Percentiles rank a stretch among this genome's conserved stretches.
Evolutionary conservation across 202 grass and related monocot genomes (phyloP).

Genomic region (Hordeum pubiflorum): DNA sequence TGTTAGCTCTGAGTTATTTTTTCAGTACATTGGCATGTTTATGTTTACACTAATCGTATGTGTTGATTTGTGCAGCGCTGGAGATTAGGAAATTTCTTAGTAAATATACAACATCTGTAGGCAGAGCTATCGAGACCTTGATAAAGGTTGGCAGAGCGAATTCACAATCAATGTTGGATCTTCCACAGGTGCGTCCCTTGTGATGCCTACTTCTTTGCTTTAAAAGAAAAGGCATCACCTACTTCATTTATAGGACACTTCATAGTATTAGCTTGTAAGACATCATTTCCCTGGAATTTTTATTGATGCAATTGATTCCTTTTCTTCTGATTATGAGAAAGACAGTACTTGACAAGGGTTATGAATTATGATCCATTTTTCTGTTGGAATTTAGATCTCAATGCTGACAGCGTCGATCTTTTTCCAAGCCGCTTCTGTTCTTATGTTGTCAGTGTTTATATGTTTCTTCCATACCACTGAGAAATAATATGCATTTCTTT

Average conservation of each 20-base stretch:
- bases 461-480: background rate
- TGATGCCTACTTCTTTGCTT: background rate
- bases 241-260: slow-evolving; percentile 16
- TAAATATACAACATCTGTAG: slow-evolving; percentile 46
- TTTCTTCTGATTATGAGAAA: slow-evolving; percentile 23
- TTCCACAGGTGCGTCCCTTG: slow-evolving; percentile 71
- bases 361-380: background rate
- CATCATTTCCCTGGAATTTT: slow-evolving; percentile 20
- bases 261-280: background rate
- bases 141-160: slow-evolving; percentile 76
- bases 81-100: slow-evolving; percentile 57
- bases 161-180: slow-evolving; percentile 70
- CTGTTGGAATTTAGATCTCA: slow-evolving; percentile 12
- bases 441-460: background rate
- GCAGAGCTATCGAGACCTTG: slow-evolving; percentile 75
- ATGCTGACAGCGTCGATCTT: background rate
- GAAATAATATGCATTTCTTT: slow-evolving; percentile 25
- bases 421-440: background rate
- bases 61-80: slow-evolving; percentile 44
- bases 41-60: background rate
- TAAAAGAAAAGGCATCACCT: background rate
- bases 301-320: background rate
- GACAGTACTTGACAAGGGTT: background rate
- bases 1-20: background rate
- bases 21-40: background rate